Conservation (phyloP, 495 filamentous ascomycete species). For the Annulohypoxylon maeteangense region DNA sequence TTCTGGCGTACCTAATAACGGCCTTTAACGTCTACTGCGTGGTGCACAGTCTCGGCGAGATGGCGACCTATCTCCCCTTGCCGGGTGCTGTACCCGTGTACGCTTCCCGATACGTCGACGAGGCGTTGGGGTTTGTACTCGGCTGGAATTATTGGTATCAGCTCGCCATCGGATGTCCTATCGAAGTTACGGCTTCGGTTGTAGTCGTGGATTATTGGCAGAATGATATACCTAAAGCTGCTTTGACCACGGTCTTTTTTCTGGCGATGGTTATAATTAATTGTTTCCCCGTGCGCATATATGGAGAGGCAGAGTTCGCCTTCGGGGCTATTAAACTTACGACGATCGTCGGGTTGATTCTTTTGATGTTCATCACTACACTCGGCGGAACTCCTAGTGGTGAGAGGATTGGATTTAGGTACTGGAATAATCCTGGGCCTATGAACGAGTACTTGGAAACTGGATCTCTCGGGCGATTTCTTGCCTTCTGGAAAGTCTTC, state of each 20-base stretch:
- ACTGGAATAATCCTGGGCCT: constrained; percentile 76
- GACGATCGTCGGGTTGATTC: constrained; percentile 71
- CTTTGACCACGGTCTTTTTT: constrained; percentile 63
- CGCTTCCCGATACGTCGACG: constrained; percentile 75
- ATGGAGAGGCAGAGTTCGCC: constrained; percentile 70
- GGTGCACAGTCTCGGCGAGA: constrained; percentile 61
- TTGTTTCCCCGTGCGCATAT: constrained; percentile 54
- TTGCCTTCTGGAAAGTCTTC: constrained; percentile 71
- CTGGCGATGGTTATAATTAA: constrained; percentile 52
- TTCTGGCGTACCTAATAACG: constrained; percentile 58
- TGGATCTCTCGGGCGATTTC: constrained; percentile 63
- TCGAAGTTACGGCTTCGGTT: constrained; percentile 52
- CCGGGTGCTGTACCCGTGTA: constrained; percentile 65
- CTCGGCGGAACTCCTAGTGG: constrained; percentile 68
- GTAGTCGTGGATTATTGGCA: constrained; percentile 62
- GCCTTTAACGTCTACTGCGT: constrained; percentile 49
- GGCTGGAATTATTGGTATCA: constrained; percentile 70
- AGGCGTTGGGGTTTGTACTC: constrained; percentile 76
- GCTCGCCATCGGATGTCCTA: constrained; percentile 51
- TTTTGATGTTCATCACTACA: constrained; percentile 74
- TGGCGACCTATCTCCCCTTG: constrained; percentile 69
- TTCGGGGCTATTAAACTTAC: constrained; percentile 71
- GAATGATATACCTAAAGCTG: constrained; percentile 56
- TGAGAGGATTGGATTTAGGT: constrained; percentile 69
- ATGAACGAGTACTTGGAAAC: constrained; percentile 69